Evolutionary conservation across 2,329 filamentous ascomycete genomes (phyloP), one percentile per base, ranked within the genome.

Genomic region (Thielaviopsis populi): DNA sequence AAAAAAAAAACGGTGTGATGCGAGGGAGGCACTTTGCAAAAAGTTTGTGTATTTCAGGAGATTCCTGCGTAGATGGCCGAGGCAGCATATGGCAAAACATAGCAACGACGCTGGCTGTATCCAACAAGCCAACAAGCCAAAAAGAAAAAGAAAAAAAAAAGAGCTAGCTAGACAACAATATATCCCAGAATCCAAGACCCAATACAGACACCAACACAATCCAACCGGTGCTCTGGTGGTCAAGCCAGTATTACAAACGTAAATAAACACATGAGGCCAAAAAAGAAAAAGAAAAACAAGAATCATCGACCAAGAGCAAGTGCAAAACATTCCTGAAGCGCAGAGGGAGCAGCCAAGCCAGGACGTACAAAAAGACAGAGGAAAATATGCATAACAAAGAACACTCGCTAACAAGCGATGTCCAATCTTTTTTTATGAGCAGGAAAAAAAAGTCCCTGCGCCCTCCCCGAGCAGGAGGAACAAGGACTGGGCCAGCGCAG

Each of bases 341-440:
- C n/a, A n/a, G n/a, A n/a, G n/a, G n/a, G n/a, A n/a, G n/a, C n/a
- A n/a, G n/a, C n/a, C n/a, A n/a, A n/a, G n/a, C n/a, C n/a, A n/a
- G n/a, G n/a, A n/a, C n/a, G n/a, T n/a, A 48, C 17, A 42, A 60
- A 15, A 41, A 42, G 19, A 59, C 13, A 62, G 15, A 42, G 43
- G 30, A 62, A 62, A 33, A 62, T 4, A 37, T 8, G 10, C 33
- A 50, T 50, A 50, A 50, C 60, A 62, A 48, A 8, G 15, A 15
- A 60, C 53, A 60, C 10, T 56, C 61, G 48, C 37, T 54, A 8
- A 62, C 37, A 62, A 54, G 30, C 48, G 61, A 62, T 54, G 48
- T n/a, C 17, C 22, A 8, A 19, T 30, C 22, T 24, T n/a, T 48
- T 61, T 61, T 56, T 61, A 61, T 61, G 41, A 61, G 48, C 59